Conservation (phyloP, 2,329 filamentous ascomycete genomes). For the Botrytis fabae region DNA sequence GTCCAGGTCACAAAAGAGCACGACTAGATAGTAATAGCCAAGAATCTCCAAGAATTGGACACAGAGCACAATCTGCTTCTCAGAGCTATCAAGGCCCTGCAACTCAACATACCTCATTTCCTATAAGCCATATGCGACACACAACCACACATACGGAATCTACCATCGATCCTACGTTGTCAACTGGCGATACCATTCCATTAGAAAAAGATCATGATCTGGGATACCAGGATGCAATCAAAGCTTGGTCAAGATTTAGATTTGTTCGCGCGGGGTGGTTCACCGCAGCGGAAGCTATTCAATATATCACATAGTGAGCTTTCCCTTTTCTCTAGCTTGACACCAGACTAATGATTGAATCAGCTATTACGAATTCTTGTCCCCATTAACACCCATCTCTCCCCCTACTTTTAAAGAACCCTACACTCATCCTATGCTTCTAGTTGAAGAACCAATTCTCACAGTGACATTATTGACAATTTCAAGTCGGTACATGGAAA, state of each 20-base stretch:
- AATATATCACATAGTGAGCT: conserved; percentile 85
- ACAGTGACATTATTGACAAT: conserved; percentile 90
- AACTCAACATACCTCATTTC: conserved; percentile 27
- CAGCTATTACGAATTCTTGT: conserved; percentile 87
- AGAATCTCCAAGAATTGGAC: conserved; percentile 34
- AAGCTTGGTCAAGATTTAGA: conserved; percentile 86
- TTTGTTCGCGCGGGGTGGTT: conserved; percentile 99
- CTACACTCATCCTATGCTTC: conserved; percentile 73
- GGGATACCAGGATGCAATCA: conserved; percentile 69
- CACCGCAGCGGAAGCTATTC: conserved; percentile 87
- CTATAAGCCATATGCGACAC: conserved; percentile 31
- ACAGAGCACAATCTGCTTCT: conserved; percentile 25
- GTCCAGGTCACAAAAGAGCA: conserved; percentile 40
- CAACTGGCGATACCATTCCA: conserved; percentile 25
- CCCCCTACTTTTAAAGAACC: conserved; percentile 86
- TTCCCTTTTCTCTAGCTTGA: neutral
- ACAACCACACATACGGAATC: conserved; percentile 29
- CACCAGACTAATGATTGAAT: conserved; percentile 26
- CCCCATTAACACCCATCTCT: conserved; percentile 89
- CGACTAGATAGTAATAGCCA: conserved; percentile 31
- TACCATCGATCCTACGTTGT: conserved; percentile 38
- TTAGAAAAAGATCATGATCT: conserved; percentile 46
- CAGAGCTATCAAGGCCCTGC: conserved; percentile 27
- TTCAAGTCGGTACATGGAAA: conserved; percentile 79
- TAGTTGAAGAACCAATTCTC: conserved; percentile 90